Base-by-base conservation (phyloP, 257 asterid species). In the Oldenlandia corymbosa region DNA sequence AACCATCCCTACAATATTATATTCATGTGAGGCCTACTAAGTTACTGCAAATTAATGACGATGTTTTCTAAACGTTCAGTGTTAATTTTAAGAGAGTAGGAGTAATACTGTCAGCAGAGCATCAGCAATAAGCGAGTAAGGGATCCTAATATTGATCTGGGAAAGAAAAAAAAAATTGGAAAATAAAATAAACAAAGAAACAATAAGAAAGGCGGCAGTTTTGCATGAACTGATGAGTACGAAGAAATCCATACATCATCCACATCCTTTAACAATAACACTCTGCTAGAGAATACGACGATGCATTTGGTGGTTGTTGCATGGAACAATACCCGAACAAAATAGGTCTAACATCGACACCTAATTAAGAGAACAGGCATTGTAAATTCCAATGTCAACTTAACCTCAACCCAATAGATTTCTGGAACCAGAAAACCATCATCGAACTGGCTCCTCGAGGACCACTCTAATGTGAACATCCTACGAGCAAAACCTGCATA, bases 401-500 rank as follows among this genome's bases (percentile, higher is more conserved):
- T 74, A 60, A 58, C 62, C 77, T 75, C 78, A 73, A 70, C 79
- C 78, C 65, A 31, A 74, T 24, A 68, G 62, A 66, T 51, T 43
- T 65, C 68, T 60, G 45, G 68, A 65, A 75, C 63, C 64, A 73
- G 36, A 56, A 74, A 69, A 36, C 74, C 79, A 62, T 74, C 81
- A 71, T 69, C 70, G 66, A 79, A 80, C 82, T 81, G 65, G 87
- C 84, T 70, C 63, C 85, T 68, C 85, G 80, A 59, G 83, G 83
- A 78, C 71, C 80, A 65, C 68, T 65, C 62, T 56, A 71, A 73
- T 77, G 42, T 67, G 78, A 70, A 73, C 75, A 51, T 82, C 82
- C 81, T 80, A 76, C 67, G 75, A 34, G 78, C 82, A 69, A 79
- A 77, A 85, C 94, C 96, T 88, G 96, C 91, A 85, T 78, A 88